Conservation (phyloP, 1,284 basidiomycete genomes). For the Ustilago nuda region DNA sequence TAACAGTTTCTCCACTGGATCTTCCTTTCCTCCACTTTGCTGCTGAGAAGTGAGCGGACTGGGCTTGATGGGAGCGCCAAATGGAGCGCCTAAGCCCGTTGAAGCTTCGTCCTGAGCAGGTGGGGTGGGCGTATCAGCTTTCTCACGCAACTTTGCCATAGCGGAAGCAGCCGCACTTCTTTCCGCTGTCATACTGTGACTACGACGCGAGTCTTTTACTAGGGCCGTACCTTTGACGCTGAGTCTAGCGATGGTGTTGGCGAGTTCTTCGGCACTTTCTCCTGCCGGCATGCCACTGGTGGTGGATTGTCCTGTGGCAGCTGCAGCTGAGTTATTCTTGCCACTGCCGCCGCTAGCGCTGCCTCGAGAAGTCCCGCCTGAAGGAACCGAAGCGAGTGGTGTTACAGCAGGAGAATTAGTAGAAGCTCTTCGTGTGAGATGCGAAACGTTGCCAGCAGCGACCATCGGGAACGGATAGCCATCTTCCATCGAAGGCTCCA, state of each 20-base stretch:
- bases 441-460: conserved; percentile 16
- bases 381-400: conserved; percentile 32
- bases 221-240: conserved; percentile 57
- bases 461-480: conserved; percentile 60
- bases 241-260: conserved; percentile 55
- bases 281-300: conserved; percentile 12
- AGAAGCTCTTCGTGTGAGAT: conserved; percentile 43
- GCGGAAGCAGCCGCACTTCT: conserved; percentile 43
- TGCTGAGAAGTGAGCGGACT: conserved; percentile 20
- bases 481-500: conserved; percentile 18
- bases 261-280: conserved; percentile 50
- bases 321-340: conserved; percentile 1
- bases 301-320: neutral
- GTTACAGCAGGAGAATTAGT: conserved; percentile 48
- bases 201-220: conserved; percentile 23
- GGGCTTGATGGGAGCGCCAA: conserved; percentile 2
- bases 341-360: neutral
- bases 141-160: conserved; percentile 41
- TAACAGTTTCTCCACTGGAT: conserved; percentile 16
- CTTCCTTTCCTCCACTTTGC: neutral
- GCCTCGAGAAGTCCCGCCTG: neutral
- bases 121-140: conserved; percentile 20
- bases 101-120: conserved; percentile 7
- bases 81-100: conserved; percentile 11
- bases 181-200: conserved; percentile 39